These are phyloP conservation scores for Penicillium mononematosum DNA, from an alignment of 495 filamentous ascomycete genomes.

Conservation along the genomic window DNA sequence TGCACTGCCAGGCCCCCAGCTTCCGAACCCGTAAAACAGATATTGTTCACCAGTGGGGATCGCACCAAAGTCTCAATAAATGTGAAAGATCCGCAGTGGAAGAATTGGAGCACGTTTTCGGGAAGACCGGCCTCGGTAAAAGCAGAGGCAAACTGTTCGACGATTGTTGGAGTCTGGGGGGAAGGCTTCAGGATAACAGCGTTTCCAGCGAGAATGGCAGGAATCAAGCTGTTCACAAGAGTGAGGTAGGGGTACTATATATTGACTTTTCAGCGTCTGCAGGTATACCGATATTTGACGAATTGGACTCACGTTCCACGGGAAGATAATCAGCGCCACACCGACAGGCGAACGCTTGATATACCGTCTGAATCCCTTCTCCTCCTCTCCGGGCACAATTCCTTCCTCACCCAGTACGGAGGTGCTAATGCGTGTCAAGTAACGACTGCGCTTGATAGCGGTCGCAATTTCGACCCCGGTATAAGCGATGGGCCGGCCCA, in stretches of 20 bases:
- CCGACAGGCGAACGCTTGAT: conserved; percentile 85
- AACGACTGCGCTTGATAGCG: conserved; percentile 75
- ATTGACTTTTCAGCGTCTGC: conserved; percentile 9
- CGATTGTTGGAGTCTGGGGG: conserved; percentile 88
- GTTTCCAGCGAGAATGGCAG: conserved; percentile 83
- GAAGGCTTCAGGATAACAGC: conserved; percentile 90
- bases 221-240: conserved; percentile 84
- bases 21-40: conserved; percentile 94
- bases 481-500: conserved; percentile 89
- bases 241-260: conserved; percentile 87
- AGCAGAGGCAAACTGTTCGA: conserved; percentile 72
- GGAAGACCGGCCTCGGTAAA: conserved; percentile 79
- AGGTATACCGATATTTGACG: neutral
- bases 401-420: conserved; percentile 55
- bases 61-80: conserved; percentile 70
- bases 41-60: conserved; percentile 68
- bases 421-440: conserved; percentile 74
- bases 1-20: conserved; percentile 84
- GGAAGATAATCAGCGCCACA: conserved; percentile 81
- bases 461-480: conserved; percentile 77
- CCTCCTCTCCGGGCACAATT: conserved; percentile 67
- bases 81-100: conserved; percentile 75
- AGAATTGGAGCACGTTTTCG: conserved; percentile 77
- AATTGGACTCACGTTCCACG: conserved; percentile 76
- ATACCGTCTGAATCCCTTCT: conserved; percentile 83